phyloP scores from a whole-genome alignment of 306 rosid species.

The Glycine latifolia region DNA sequence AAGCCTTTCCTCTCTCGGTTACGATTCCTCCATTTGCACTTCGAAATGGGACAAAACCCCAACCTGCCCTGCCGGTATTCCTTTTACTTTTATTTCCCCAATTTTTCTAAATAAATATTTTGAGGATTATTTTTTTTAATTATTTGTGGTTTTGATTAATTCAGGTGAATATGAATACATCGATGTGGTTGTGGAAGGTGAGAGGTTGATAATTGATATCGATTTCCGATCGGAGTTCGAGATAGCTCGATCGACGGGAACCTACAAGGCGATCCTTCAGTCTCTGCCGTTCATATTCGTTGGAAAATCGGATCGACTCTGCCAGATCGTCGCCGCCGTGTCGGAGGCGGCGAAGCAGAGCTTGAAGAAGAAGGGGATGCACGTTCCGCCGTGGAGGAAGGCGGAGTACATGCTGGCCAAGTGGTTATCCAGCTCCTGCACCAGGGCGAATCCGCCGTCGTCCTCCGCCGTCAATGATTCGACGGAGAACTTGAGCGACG shows the following conservation, averaged over 20 bases:
- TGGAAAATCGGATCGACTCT: conserved; percentile 84
- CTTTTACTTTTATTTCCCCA: neutral
- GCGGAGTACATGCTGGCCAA: conserved; percentile 91
- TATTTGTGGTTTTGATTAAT: conserved; percentile 35
- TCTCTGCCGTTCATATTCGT: conserved; percentile 84
- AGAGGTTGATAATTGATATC: conserved; percentile 79
- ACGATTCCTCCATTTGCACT: conserved; percentile 80
- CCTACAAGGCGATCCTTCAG: conserved; percentile 82
- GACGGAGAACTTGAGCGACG: conserved; percentile 13
- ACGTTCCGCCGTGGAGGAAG: conserved; percentile 94
- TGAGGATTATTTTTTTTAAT: neutral
- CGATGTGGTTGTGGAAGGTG: conserved; percentile 79
- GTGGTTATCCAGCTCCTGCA: conserved; percentile 80
- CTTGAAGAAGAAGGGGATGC: conserved; percentile 97
- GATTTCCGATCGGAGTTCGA: conserved; percentile 98
- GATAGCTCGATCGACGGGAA: conserved; percentile 89
- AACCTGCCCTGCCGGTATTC: conserved; percentile 80
- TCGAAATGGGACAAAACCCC: conserved; percentile 91
- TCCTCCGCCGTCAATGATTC: conserved; percentile 13
- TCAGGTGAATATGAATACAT: conserved; percentile 94
- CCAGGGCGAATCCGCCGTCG: conserved; percentile 49
- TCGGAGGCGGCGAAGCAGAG: conserved; percentile 91
- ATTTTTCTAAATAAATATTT: neutral
- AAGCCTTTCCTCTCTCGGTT: conserved; percentile 73
- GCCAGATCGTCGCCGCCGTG: conserved; percentile 72